Conservation (phyloP, 2,329 filamentous ascomycete genomes). For the Aspergillus sp. region DNA sequence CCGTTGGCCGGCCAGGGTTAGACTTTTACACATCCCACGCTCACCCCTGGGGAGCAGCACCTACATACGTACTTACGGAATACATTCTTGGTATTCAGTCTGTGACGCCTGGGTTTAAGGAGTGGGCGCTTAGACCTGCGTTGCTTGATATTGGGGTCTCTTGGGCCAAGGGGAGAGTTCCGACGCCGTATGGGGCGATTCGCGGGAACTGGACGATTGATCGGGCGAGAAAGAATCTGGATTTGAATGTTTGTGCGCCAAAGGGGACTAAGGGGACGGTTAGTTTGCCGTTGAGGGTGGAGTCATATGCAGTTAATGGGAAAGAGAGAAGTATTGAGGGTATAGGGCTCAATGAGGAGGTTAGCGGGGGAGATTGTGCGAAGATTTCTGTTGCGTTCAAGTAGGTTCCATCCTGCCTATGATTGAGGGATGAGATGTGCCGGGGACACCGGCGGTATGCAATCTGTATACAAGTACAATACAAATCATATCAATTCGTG, state of each 20-base stretch:
- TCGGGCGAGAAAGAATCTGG: neutral
- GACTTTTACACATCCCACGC: conserved; percentile 37
- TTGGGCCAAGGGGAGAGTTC: conserved; percentile 3
- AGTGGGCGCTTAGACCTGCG: conserved; percentile 3
- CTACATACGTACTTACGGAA: conserved; percentile 40
- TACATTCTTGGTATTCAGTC: conserved; percentile 12
- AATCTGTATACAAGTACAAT: neutral
- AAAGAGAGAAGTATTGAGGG: neutral
- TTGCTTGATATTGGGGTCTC: conserved; percentile 1
- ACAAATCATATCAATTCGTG: neutral
- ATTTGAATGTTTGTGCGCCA: neutral
- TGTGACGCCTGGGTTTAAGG: neutral
- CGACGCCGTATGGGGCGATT: conserved; percentile 3
- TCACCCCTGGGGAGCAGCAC: conserved; percentile 42
- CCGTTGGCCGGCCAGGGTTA: conserved; percentile 35
- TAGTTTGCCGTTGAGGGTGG: neutral
- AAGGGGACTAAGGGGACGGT: neutral
- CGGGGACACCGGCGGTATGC: too few relatives aligned
- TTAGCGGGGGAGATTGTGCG: neutral
- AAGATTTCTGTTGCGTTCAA: neutral
- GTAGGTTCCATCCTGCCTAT: neutral
- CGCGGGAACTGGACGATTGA: conserved; percentile 2
- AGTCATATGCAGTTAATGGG: neutral
- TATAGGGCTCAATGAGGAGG: neutral
- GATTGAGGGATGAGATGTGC: too few relatives aligned